Conservation (phyloP, 495 filamentous ascomycete genomes). For the Diplogelasinospora grovesii region DNA sequence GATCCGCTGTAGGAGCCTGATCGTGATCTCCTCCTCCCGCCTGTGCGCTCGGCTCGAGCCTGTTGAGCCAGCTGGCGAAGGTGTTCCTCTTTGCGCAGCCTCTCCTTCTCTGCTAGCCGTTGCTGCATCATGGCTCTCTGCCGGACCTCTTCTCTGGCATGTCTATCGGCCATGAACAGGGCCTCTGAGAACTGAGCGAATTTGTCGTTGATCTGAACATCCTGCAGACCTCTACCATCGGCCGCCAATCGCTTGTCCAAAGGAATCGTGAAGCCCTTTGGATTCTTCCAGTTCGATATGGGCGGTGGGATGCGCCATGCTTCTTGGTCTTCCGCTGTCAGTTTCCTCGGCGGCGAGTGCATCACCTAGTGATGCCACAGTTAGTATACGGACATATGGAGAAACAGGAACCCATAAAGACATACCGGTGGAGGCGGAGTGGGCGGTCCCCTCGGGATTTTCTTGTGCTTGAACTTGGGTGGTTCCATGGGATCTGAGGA, state of each 20-base stretch:
- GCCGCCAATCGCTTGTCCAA: conserved; percentile 96
- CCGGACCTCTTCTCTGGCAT: conserved; percentile 91
- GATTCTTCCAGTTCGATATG: conserved; percentile 98
- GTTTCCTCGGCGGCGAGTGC: conserved; percentile 89
- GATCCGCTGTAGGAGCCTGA: conserved; percentile 49
- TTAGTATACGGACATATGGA: conserved; percentile 1
- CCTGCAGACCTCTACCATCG: conserved; percentile 85
- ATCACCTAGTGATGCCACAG: conserved; percentile 48
- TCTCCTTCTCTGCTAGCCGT: conserved; percentile 93
- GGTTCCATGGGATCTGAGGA: conserved; percentile 86
- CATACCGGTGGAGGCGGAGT: conserved; percentile 74
- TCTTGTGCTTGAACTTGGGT: conserved; percentile 97
- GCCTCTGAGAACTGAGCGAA: conserved; percentile 96
- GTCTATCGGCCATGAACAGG: conserved; percentile 86
- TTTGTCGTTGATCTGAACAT: conserved; percentile 98
- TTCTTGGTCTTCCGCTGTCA: conserved; percentile 96
- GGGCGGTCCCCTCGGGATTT: conserved; percentile 91
- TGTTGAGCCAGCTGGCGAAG: conserved; percentile 84
- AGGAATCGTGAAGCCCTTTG: conserved; percentile 95
- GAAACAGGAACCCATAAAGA: background rate
- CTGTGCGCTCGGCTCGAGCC: conserved; percentile 72
- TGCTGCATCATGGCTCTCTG: conserved; percentile 94
- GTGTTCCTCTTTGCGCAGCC: conserved; percentile 86
- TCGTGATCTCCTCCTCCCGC: conserved; percentile 41
- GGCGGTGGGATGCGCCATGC: conserved; percentile 57